Percentiles rank a stretch among this genome's conserved stretches.
phyloP scores from a whole-genome alignment of 148 eudicot species.

The Cornus suecica region DNA sequence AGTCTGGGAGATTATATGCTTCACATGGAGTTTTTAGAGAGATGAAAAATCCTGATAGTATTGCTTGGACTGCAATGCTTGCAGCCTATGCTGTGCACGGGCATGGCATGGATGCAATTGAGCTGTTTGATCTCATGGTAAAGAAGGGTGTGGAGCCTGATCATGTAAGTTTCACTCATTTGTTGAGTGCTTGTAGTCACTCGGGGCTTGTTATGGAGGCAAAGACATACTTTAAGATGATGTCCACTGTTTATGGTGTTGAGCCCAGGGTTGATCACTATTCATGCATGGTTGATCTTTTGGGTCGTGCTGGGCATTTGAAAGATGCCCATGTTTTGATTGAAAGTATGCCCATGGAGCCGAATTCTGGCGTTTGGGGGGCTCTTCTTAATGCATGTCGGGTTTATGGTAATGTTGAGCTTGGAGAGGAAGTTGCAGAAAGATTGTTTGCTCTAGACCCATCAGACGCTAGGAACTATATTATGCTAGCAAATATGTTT shows the following conservation, averaged over 20 bases:
- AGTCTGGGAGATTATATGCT: conserved; percentile 34
- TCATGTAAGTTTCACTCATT: conserved; percentile 50
- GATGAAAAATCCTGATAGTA: conserved; percentile 26
- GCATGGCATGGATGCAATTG: conserved; percentile 32
- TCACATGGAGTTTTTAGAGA: conserved; percentile 27
- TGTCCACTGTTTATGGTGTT: conserved; percentile 32
- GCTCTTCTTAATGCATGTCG: conserved; percentile 43
- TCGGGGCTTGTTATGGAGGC: conserved; percentile 43
- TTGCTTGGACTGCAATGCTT: conserved; percentile 50
- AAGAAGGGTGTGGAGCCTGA: conserved; percentile 29
- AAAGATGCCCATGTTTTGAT: conserved; percentile 33
- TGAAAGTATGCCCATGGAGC: conserved; percentile 42
- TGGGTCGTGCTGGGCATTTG: conserved; percentile 39
- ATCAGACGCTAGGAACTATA: conserved; percentile 32
- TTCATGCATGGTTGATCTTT: conserved; percentile 48
- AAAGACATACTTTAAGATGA: conserved; percentile 27
- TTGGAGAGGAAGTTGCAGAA: conserved; percentile 47
- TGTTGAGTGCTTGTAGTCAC: conserved; percentile 52
- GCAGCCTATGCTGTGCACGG: conserved; percentile 46
- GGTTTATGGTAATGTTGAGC: conserved; percentile 32
- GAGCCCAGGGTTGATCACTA: conserved; percentile 41
- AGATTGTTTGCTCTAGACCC: conserved; percentile 33
- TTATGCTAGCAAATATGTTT: conserved; percentile 40
- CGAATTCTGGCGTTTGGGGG: conserved; percentile 48
- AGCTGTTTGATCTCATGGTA: conserved; percentile 31